A percentile compares a stretch with the other conserved stretches of the same genome.
Evolutionary conservation across 306 rosid species (phyloP).

Genomic region (Ceratonia siliqua): DNA sequence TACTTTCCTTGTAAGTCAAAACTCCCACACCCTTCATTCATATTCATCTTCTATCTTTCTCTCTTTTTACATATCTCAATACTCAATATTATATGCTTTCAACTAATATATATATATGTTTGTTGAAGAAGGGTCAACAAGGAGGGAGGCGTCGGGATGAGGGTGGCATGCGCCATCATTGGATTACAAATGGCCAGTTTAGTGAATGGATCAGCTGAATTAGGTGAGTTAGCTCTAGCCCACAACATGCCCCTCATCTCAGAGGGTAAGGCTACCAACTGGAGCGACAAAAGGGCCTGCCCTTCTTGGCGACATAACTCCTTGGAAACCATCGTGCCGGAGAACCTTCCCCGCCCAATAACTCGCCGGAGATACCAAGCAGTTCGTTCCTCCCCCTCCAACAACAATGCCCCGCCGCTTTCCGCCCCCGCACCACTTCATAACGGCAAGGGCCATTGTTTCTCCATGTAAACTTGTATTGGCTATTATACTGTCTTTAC

Average conservation of each 20-base stretch:
- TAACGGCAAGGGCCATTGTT: slow-evolving; percentile 36
- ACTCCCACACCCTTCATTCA: too few species aligned
- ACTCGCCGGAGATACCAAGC: slow-evolving; percentile 49
- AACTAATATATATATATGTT: too few species aligned
- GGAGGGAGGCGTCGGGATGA: slow-evolving; percentile 11
- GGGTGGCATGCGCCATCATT: slow-evolving; percentile 34
- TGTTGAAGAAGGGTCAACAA: slow-evolving; percentile 20
- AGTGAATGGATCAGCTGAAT: not conserved
- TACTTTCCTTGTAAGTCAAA: too few species aligned
- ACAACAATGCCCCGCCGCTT: slow-evolving; percentile 36
- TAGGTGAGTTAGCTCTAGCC: too few species aligned
- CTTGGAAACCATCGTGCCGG: slow-evolving; percentile 59
- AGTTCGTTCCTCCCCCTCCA: slow-evolving; percentile 1
- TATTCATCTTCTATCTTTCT: too few species aligned
- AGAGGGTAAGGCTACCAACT: too few species aligned
- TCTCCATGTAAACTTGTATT: slow-evolving; percentile 42
- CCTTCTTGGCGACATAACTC: slow-evolving; percentile 55
- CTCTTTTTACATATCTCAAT: too few species aligned
- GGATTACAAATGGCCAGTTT: slow-evolving; percentile 34
- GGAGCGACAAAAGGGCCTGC: slow-evolving; percentile 58
- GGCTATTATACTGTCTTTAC: too few species aligned
- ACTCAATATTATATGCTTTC: too few species aligned
- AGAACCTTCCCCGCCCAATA: slow-evolving; percentile 58
- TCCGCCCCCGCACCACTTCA: too few species aligned
- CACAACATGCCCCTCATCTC: too few species aligned